Percentiles rank a stretch among this genome's conserved stretches.
phyloP scores from a whole-genome alignment of 352 stramenopile species.

The Globisporangium nunn region DNA sequence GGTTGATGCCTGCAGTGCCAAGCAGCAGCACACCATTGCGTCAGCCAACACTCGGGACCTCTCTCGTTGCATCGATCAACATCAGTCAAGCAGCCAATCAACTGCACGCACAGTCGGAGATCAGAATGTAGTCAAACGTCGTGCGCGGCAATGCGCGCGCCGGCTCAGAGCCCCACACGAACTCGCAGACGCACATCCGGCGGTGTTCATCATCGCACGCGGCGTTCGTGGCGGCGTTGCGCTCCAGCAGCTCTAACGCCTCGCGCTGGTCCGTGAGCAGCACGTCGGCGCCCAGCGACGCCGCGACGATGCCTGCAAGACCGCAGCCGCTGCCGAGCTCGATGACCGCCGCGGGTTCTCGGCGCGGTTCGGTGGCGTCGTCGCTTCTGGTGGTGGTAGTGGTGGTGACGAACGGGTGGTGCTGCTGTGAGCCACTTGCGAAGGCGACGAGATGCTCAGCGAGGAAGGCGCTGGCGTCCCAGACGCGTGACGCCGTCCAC shows the following conservation, averaged over 20 bases:
- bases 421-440: slow-evolving; percentile 4
- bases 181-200: slow-evolving; percentile 44
- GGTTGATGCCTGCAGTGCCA: slow-evolving; percentile 50
- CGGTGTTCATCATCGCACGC: slow-evolving; percentile 22
- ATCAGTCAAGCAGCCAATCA: no score
- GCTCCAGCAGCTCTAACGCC: slow-evolving; percentile 54
- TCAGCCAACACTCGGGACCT: neutral
- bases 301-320: slow-evolving; percentile 60
- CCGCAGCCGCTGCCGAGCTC: slow-evolving; percentile 78
- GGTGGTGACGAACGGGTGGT: neutral
- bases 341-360: slow-evolving; percentile 27
- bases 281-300: slow-evolving; percentile 52
- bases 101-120: slow-evolving; percentile 65
- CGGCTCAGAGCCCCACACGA: slow-evolving; percentile 46
- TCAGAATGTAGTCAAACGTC: slow-evolving; percentile 55
- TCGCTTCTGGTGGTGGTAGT: neutral
- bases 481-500: slow-evolving; percentile 76
- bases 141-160: slow-evolving; percentile 14
- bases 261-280: slow-evolving; percentile 69
- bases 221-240: slow-evolving; percentile 52
- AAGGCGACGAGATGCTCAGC: slow-evolving; percentile 47
- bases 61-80: neutral
- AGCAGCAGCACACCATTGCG: neutral
- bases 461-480: slow-evolving; percentile 64
- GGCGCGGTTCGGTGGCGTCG: neutral